Evolutionary conservation across 1,284 basidiomycete species (phyloP).

Genomic region (Cutaneotrichosporon sp.): DNA sequence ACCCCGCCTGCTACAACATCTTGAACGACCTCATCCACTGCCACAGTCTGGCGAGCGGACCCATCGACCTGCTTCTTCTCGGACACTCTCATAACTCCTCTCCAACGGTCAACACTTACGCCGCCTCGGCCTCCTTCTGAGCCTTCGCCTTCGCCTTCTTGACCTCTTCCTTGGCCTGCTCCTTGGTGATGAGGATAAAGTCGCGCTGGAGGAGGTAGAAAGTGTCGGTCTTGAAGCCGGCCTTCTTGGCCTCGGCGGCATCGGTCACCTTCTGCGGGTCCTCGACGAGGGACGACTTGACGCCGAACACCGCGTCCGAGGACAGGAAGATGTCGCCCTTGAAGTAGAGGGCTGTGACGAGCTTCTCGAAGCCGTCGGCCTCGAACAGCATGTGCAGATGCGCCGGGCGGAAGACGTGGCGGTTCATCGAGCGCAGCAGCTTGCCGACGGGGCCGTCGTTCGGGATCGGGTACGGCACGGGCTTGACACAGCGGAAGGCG

Average conservation of each 20-base stretch:
- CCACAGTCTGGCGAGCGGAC: no score
- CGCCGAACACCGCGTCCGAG: conserved; percentile 25
- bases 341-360: conserved; percentile 70
- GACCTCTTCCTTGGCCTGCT: conserved; percentile 18
- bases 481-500: conserved; percentile 69
- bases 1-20: no score
- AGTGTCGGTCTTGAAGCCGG: conserved; percentile 17
- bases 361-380: conserved; percentile 64
- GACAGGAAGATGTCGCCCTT: conserved; percentile 55
- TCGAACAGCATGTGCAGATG: conserved; percentile 69
- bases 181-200: conserved; percentile 22
- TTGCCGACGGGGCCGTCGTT: conserved; percentile 72
- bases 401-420: conserved; percentile 72
- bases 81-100: no score
- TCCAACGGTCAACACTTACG: no score
- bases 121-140: neutral
- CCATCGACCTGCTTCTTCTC: no score
- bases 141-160: conserved; percentile 10
- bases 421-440: conserved; percentile 57
- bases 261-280: conserved; percentile 17
- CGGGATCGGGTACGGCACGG: conserved; percentile 73
- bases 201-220: conserved; percentile 17
- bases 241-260: conserved; percentile 17
- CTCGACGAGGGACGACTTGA: conserved; percentile 19
- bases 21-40: no score